Conservation (phyloP, 176 grass and related monocot species). For the Aegilops longissima region DNA sequence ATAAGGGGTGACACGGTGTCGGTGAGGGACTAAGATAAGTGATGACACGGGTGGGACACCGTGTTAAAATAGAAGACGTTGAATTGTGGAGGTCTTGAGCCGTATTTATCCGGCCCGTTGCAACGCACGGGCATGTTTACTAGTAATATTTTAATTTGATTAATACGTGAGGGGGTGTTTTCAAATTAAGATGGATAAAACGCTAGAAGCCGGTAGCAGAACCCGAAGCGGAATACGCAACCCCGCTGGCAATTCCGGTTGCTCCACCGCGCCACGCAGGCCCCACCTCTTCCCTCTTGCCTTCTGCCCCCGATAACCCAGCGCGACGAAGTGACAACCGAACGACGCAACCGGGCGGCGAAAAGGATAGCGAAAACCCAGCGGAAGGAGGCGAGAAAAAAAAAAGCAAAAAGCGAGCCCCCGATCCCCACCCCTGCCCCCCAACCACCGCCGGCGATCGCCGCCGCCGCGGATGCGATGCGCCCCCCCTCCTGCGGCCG, state of each 20-base stretch:
- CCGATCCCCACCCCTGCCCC: neutral
- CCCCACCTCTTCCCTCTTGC: neutral
- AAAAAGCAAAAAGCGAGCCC: conserved; percentile 6
- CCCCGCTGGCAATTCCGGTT: neutral
- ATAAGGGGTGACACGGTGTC: no score
- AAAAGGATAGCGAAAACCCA: conserved; percentile 23
- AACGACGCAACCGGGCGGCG: conserved; percentile 25
- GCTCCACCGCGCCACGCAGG: neutral
- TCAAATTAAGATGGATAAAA: neutral
- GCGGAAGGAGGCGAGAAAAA: neutral
- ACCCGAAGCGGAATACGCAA: neutral
- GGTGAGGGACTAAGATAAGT: no score
- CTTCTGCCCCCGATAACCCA: neutral
- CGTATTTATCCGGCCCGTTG: no score
- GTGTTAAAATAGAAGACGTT: no score
- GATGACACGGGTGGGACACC: no score
- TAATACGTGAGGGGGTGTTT: neutral
- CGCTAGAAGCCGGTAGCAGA: neutral
- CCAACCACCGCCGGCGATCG: conserved; percentile 31
- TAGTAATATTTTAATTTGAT: no score
- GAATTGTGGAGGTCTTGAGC: no score
- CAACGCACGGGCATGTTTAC: no score
- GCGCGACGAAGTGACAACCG: neutral
- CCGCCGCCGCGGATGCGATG: conserved; percentile 58
- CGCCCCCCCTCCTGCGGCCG: conserved; percentile 28